These are phyloP conservation scores for Trichoderma sp. DNA, from an alignment of 2,329 filamentous ascomycete species.

Conservation along the genomic window DNA sequence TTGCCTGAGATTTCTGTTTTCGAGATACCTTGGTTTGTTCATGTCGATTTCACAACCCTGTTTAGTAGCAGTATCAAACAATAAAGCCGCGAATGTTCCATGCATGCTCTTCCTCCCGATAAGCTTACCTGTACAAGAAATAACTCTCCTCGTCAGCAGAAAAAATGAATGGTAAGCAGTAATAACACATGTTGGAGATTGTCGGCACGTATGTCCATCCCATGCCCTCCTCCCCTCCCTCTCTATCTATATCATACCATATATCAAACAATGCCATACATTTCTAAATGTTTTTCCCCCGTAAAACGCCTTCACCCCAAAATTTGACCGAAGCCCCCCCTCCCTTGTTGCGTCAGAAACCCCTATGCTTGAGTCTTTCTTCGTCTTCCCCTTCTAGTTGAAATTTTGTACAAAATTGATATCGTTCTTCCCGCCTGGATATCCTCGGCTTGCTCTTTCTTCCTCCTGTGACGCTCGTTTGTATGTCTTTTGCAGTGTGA, in stretches of 20 bases:
- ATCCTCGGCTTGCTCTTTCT: not conserved
- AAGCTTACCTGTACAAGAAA: too few species aligned
- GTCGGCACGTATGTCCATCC: constrained; percentile 30
- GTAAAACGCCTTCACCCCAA: constrained; percentile 18
- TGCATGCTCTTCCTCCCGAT: too few species aligned
- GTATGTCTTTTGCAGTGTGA: constrained; percentile 20
- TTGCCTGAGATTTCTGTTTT: not conserved
- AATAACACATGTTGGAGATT: constrained; percentile 35
- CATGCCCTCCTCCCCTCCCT: constrained; percentile 24
- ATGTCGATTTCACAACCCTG: not conserved
- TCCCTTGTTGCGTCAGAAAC: constrained; percentile 9
- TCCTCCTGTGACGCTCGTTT: not conserved
- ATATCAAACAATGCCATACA: constrained; percentile 32
- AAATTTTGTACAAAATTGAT: constrained; percentile 7
- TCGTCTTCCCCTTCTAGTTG: constrained; percentile 1
- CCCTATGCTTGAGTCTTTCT: constrained; percentile 33
- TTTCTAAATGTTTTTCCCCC: constrained; percentile 33
- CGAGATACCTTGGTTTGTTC: not conserved
- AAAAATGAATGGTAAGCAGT: constrained; percentile 5
- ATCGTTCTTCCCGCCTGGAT: not conserved
- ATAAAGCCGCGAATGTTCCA: not conserved
- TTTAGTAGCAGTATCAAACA: not conserved
- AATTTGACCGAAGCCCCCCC: constrained; percentile 8
- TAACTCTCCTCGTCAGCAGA: not conserved
- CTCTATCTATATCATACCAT: constrained; percentile 34